Base-by-base conservation (phyloP, 495 filamentous ascomycete species). In the Aspergillus haitiensis region DNA sequence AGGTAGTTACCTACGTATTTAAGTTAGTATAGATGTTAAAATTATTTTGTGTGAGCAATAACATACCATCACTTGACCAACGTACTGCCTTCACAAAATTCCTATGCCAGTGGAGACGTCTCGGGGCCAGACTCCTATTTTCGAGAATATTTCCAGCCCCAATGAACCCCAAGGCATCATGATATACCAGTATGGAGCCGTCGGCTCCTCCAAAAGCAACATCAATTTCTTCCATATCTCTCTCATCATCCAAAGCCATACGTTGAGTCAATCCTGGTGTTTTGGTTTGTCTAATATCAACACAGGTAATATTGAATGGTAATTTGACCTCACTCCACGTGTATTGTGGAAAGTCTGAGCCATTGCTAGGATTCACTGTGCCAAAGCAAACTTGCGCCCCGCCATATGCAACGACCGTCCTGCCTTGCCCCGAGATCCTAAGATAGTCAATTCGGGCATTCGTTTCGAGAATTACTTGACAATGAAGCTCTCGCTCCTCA, bases 101-200 rank as follows among this genome's bases (percentile, higher is more conserved):
- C 65, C 95, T 83, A 72, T 99, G 94, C 94, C 94, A 99, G 68
- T 98, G 95, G 31, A 93, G 75, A 31, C 73, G 72, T n/a, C 76
- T 71, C n/a, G 72, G 74, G 27, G 64, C 55, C 52, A 57, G 61
- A 56, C 62, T 75, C 64, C 83, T 87, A 7, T 67, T 68, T 58
- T 65, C 71, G 39, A n/a, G 48, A 60, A 66, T 71, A 46, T 78
- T 76, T 9, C 61, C 59, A 34, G 56, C 63, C 40, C 66, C 75
- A 6, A 94, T 67, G 49, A 84, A 82, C 16, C 78, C 74, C 7
- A 90, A 59, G 18, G 95, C 67, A 70, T 95, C 87, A 60, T 86
- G 81, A 67, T 95, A 94, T 11, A 94, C 68, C 66, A 89, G 81
- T 33, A 98, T 88, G 35, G 83, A 82, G 37, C 94, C 94, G 35